A percentile compares a stretch with the other conserved stretches of the same genome.
Conservation (phyloP, 2,329 filamentous ascomycete genomes). For the Ciborinia camelliae region DNA sequence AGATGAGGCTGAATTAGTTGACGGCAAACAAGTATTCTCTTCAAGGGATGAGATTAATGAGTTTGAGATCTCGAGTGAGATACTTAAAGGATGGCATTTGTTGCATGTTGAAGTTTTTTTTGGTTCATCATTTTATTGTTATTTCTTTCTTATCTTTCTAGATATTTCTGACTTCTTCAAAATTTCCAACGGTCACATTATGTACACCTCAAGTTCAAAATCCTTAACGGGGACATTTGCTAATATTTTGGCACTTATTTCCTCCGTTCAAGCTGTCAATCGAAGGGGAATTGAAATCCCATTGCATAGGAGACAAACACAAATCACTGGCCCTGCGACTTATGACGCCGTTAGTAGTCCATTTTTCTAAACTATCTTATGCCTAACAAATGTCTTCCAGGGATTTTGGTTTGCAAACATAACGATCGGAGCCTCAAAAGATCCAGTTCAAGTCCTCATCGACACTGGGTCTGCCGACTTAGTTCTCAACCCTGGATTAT, state of each 20-base stretch:
- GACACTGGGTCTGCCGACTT: slow-evolving; percentile 23
- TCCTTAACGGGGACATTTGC: not conserved
- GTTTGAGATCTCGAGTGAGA: not conserved
- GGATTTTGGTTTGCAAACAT: slow-evolving; percentile 24
- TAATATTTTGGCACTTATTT: not conserved
- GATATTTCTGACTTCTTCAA: not conserved
- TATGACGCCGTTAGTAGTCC: not conserved
- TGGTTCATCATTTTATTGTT: not conserved
- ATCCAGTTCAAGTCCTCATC: slow-evolving; percentile 20
- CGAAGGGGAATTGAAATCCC: not conserved
- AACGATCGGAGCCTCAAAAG: slow-evolving; percentile 11
- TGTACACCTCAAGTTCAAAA: not conserved
- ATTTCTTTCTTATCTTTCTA: not conserved
- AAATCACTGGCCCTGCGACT: not conserved
- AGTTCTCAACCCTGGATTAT: slow-evolving; percentile 21
- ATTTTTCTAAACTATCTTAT: not conserved
- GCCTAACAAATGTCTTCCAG: not conserved
- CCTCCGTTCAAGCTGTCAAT: not conserved
- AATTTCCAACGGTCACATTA: not conserved
- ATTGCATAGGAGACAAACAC: not conserved
- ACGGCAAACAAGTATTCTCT: not conserved
- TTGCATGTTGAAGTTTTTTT: not conserved
- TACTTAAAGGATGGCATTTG: not conserved
- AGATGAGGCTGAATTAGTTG: not conserved
- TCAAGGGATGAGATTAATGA: no score